A percentile compares a stretch with the other conserved stretches of the same genome.
phyloP scores from a whole-genome alignment of 2,329 filamentous ascomycete species.

The Xylariaceae sp. region DNA sequence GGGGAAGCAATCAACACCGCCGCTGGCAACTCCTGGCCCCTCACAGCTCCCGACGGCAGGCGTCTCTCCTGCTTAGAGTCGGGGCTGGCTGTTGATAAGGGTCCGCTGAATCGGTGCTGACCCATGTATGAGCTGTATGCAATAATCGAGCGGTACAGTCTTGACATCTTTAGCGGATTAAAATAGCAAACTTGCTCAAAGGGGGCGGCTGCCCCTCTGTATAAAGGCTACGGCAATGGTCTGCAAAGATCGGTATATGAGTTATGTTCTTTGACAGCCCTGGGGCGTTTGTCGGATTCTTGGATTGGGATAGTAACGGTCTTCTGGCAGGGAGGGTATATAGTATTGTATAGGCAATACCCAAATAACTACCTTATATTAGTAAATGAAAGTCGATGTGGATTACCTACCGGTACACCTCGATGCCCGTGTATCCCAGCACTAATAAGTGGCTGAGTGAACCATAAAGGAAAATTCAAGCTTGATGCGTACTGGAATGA shows the following conservation, averaged over 20 bases:
- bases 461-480: too few relatives aligned
- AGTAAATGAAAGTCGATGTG: not conserved
- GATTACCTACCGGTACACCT: too few relatives aligned
- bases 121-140: not conserved
- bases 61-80: slow-evolving; percentile 5
- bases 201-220: slow-evolving; percentile 7
- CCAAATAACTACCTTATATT: not conserved
- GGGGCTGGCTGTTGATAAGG: not conserved
- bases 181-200: slow-evolving; percentile 2
- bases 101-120: not conserved
- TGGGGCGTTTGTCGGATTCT: slow-evolving; percentile 14
- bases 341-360: slow-evolving; percentile 15
- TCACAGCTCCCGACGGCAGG: slow-evolving; percentile 17
- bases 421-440: too few relatives aligned
- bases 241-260: slow-evolving; percentile 21
- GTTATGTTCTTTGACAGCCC: slow-evolving; percentile 11
- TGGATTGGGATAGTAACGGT: not conserved
- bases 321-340: slow-evolving; percentile 13
- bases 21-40: slow-evolving; percentile 29
- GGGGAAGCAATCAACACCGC: slow-evolving; percentile 32
- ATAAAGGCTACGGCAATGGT: slow-evolving; percentile 18
- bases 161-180: slow-evolving; percentile 3
- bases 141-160: not conserved
- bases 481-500: too few relatives aligned
- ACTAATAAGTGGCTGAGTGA: too few relatives aligned